Base-by-base conservation (phyloP, 139 green algal genomes). In the Volvox africanus region DNA sequence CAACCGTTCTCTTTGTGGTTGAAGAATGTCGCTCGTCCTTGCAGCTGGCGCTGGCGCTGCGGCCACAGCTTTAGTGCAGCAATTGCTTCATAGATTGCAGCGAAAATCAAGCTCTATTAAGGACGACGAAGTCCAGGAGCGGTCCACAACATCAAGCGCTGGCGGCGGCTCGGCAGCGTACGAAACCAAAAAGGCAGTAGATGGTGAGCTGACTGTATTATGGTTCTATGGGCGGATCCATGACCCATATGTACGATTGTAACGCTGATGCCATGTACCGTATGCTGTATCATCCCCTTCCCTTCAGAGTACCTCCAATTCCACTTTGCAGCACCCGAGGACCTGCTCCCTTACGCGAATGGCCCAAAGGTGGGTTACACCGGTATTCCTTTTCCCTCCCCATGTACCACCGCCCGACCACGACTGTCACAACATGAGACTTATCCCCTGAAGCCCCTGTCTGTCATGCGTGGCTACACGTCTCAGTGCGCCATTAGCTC, bases 131-230 rank as follows among this genome's bases (percentile, higher is more conserved):
- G 24, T 92, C 21, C 67, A 93, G 69, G 92, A 92, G 35, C 88
- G 93, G 2, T 92, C 80, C 68, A 95, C 93, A 0, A 95, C 93
- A 0, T 93, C 87, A 2, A 91, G 86, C 16, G 93, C 89, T 37
- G 93, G 91, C 35, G 93, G 93, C 30, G 93, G 92, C 22, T 77
- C 84, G 9, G 86, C 91, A 44, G 92, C 93, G 9, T 95, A 95
- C 86, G 94, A 96, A 61, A 95, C 94, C 0, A 86, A 75, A 61
- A 94, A 93, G 50, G 94, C 94, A 0, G 94, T 96, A 50, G 91
- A 96, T 37, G 93, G 83, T 80, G 36, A 9, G 44, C 68, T 20
- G 19, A 68, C 5, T 33, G 5, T 9, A 9, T 55, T 14, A 55
- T 55, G 9, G 44, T 55, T 55, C 44, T 14, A 55, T 55, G 44